phyloP scores from a whole-genome alignment of 1,284 basidiomycete genomes.

The Pholiota adiposa region DNA sequence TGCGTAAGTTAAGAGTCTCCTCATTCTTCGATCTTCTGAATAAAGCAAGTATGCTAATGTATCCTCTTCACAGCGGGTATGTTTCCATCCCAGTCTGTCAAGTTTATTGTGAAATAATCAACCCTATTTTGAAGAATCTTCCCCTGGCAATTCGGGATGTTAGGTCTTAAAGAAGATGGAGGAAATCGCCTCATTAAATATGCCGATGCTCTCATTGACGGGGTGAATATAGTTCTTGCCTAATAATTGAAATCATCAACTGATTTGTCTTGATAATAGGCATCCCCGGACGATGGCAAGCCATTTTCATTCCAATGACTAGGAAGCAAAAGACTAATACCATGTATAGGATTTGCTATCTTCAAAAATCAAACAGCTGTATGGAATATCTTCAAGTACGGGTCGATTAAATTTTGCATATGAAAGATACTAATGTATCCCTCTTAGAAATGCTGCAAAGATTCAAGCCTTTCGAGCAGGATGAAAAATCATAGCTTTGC shows the following conservation, averaged over 20 bases:
- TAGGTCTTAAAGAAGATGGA: slow-evolving; percentile 52
- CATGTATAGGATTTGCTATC: slow-evolving; percentile 40
- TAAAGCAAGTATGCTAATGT: too few species aligned
- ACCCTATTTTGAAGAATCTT: slow-evolving; percentile 44
- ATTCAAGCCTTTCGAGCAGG: slow-evolving; percentile 38
- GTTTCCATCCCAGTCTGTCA: slow-evolving; percentile 1
- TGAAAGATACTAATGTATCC: background rate
- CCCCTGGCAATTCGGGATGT: slow-evolving; percentile 61
- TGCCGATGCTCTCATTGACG: slow-evolving; percentile 52
- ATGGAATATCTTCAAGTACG: slow-evolving; percentile 55
- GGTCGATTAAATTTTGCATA: slow-evolving; percentile 7
- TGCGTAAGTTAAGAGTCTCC: slow-evolving; percentile 41
- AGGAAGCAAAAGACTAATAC: background rate
- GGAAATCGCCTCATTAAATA: slow-evolving; percentile 61
- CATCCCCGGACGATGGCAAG: slow-evolving; percentile 59
- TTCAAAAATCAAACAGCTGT: slow-evolving; percentile 57
- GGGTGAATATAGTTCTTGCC: slow-evolving; percentile 29
- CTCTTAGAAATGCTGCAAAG: slow-evolving; percentile 39
- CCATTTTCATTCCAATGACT: background rate
- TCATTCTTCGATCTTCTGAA: background rate
- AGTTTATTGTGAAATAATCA: slow-evolving; percentile 1
- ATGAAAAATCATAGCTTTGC: too few species aligned
- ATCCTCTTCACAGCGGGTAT: slow-evolving; percentile 31
- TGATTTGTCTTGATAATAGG: slow-evolving; percentile 28
- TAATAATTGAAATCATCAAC: background rate